These are phyloP conservation scores for Penicillium crystallinum DNA, from an alignment of 495 filamentous ascomycete genomes.

Conservation along the genomic window DNA sequence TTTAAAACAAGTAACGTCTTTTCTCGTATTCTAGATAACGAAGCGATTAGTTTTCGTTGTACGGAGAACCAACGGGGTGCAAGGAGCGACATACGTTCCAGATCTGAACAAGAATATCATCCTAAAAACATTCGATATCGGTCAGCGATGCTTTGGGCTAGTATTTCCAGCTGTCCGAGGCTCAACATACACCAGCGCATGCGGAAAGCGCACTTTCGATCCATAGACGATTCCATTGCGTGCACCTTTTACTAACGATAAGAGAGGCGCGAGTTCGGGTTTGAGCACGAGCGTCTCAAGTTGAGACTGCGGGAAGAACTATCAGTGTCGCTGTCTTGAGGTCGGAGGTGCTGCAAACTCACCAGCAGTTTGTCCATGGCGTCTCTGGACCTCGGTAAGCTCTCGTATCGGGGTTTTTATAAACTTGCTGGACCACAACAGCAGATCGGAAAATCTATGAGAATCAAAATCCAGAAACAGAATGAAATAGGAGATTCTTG, in stretches of 20 bases:
- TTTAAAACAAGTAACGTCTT: slow-evolving; percentile 73
- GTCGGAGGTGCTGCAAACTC: slow-evolving; percentile 5
- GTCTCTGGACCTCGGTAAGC: slow-evolving; percentile 31
- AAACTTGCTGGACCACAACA: slow-evolving; percentile 8
- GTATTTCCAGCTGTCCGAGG: background rate
- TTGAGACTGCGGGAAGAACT: slow-evolving; percentile 18
- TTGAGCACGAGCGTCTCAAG: slow-evolving; percentile 72
- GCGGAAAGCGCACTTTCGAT: slow-evolving; percentile 96
- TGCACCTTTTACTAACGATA: slow-evolving; percentile 80
- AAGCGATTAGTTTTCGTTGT: slow-evolving; percentile 3
- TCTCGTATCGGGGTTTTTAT: slow-evolving; percentile 14
- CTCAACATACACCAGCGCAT: slow-evolving; percentile 79
- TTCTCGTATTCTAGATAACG: slow-evolving; percentile 58
- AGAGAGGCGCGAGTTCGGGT: slow-evolving; percentile 72
- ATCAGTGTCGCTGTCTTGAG: slow-evolving; percentile 11
- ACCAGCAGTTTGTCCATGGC: slow-evolving; percentile 41
- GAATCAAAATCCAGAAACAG: slow-evolving; percentile 9
- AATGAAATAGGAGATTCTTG: slow-evolving; percentile 4
- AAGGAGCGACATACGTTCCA: slow-evolving; percentile 58
- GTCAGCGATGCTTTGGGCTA: slow-evolving; percentile 2
- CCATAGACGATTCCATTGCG: slow-evolving; percentile 98
- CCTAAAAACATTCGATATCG: slow-evolving; percentile 31
- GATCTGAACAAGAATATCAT: slow-evolving; percentile 95
- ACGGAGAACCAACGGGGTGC: slow-evolving; percentile 4
- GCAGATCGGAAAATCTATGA: background rate